These are phyloP conservation scores for Gossypium trilobum DNA, from an alignment of 441 rosid species.

Conservation along the genomic window DNA sequence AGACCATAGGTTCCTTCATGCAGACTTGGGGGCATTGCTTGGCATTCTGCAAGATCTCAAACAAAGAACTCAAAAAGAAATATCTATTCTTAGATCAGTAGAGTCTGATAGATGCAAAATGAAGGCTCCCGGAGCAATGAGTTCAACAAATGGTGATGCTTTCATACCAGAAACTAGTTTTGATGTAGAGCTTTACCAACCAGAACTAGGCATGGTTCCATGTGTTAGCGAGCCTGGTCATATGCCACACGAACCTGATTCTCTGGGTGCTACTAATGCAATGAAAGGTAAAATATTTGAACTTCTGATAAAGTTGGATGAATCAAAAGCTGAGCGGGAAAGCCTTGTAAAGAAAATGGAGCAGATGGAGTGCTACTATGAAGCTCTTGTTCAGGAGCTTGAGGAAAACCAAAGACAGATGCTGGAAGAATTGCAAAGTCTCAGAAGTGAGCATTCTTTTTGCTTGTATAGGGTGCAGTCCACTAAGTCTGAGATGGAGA, in stretches of 20 bases:
- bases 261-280: conserved; percentile 48
- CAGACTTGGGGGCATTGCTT: conserved; percentile 63
- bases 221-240: conserved; percentile 55
- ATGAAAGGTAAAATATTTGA: conserved; percentile 74
- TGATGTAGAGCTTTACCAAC: conserved; percentile 61
- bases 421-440: conserved; percentile 78
- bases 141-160: conserved; percentile 34
- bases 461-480: conserved; percentile 64
- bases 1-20: conserved; percentile 42
- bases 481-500: conserved; percentile 73
- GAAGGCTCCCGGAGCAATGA: conserved; percentile 32
- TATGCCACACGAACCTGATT: conserved; percentile 50
- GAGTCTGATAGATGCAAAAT: conserved; percentile 31
- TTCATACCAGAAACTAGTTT: conserved; percentile 39
- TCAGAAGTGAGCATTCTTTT: conserved; percentile 80
- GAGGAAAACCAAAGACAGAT: conserved; percentile 96
- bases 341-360: conserved; percentile 85
- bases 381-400: conserved; percentile 90
- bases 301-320: conserved; percentile 80
- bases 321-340: conserved; percentile 77
- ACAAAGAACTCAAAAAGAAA: conserved; percentile 47
- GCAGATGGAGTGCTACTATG: conserved; percentile 98
- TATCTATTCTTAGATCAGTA: conserved; percentile 34
- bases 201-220: conserved; percentile 67
- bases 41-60: conserved; percentile 62